A percentile compares a stretch with the other conserved stretches of the same genome.
Evolutionary conservation across 129 eudicot genomes (phyloP).

Genomic region (Escallonia herrerae): DNA sequence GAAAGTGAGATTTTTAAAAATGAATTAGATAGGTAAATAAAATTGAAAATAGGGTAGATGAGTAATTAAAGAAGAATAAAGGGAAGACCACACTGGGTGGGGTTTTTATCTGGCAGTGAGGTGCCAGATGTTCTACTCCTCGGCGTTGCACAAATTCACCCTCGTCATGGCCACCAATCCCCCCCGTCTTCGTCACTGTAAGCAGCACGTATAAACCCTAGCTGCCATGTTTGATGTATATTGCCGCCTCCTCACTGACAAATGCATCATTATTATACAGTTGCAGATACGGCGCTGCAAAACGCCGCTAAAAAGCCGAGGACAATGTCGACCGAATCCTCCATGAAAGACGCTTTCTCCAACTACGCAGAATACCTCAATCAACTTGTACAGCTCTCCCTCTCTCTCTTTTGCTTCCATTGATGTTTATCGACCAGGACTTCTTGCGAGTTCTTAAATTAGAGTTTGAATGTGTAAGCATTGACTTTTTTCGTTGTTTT

Average conservation of each 20-base stretch:
- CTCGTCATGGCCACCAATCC: conserved; percentile 65
- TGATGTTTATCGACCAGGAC: too few species aligned
- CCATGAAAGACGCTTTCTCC: conserved; percentile 55
- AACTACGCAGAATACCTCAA: conserved; percentile 72
- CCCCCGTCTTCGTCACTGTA: conserved; percentile 54
- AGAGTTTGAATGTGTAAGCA: too few species aligned
- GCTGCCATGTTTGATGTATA: background rate
- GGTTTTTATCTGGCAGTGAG: too few species aligned
- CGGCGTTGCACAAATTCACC: conserved; percentile 20
- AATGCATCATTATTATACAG: conserved; percentile 11
- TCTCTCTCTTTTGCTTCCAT: background rate
- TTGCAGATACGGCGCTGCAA: conserved; percentile 40
- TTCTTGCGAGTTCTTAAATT: too few species aligned
- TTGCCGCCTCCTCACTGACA: too few species aligned
- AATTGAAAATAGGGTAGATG: too few species aligned
- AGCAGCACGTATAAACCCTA: conserved; percentile 3
- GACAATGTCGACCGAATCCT: conserved; percentile 28
- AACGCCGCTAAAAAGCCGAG: conserved; percentile 49
- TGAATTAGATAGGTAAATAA: too few species aligned
- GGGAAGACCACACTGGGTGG: too few species aligned
- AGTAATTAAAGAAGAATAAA: too few species aligned
- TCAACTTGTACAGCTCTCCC: conserved; percentile 38
- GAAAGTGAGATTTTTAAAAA: too few species aligned
- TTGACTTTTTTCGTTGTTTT: too few species aligned
- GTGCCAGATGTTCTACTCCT: conserved; percentile 28